Base-by-base conservation (phyloP, 495 filamentous ascomycete genomes). In the Penicillium bialowiezense region DNA sequence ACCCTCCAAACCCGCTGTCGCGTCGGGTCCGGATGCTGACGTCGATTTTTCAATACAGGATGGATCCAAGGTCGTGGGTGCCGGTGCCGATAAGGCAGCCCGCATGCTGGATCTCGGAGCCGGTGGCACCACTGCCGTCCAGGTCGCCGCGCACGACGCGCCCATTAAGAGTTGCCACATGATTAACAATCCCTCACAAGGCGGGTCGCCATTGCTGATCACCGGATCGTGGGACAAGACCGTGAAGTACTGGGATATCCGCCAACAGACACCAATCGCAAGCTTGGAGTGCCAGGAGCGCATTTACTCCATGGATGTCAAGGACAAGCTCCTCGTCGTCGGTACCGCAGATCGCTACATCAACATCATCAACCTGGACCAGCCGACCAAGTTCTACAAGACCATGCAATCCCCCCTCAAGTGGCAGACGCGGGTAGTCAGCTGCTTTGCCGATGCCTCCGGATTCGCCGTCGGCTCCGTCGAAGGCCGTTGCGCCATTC, bases 221-320 rank as follows among this genome's bases (percentile, higher is more conserved):
- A 93, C 92, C 1, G 92, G 92, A 29, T 91, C 87, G 2, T 97
- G 92, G 92, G 92, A 97, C 72, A 95, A 93, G 74, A 93, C 84
- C 1, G 73, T 97, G 67, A 96, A 93, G 65, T 95, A 92, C 72
- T 97, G 92, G 92, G 92, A 97, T 64, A 66, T 96, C 40, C 84
- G 90, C 14, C 75, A 80, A 51, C 67, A 72, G 29, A 75, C 66
- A 10, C 80, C 89, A 9, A 81, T 87, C 40, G 87, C 78, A 5
- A 72, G 72, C 7, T 55, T 96, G 3, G 69, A 80, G 17, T 85
- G 84, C 52, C 84, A 86, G 50, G 90, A 97, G 55, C 83, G 91
- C 41, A 78, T 96, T 37, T 97, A 95, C 73, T 80, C 83, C 24
- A 87, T 97, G 80, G 90, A 96, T 65, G 83, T 89, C 14, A 80